Conservation (phyloP, 2,329 filamentous ascomycete species). For the Trichoderma sp. region DNA sequence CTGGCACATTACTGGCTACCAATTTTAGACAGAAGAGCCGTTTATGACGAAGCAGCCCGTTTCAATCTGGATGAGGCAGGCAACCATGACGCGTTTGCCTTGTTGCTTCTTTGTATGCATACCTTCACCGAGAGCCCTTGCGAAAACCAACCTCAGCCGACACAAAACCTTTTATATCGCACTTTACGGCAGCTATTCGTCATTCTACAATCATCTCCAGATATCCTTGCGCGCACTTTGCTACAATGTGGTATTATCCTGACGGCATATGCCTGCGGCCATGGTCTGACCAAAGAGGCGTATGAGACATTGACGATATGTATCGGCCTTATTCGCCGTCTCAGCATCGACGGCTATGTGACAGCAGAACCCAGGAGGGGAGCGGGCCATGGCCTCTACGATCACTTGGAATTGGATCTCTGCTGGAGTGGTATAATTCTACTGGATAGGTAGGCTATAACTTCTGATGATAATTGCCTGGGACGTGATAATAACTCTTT, state of each 20-base stretch:
- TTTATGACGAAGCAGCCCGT: background rate
- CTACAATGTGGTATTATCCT: slow-evolving; percentile 3
- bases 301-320: slow-evolving; percentile 4
- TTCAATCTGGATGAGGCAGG: background rate
- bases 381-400: background rate
- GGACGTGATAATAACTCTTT: background rate
- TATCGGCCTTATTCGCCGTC: background rate
- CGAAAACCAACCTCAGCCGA: background rate
- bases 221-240: background rate
- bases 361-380: background rate
- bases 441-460: background rate
- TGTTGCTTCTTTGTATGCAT: slow-evolving; percentile 3
- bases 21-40: background rate
- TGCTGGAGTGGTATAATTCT: background rate
- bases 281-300: background rate
- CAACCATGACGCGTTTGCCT: background rate
- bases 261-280: background rate
- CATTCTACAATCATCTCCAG: background rate
- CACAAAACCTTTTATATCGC: background rate
- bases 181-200: background rate
- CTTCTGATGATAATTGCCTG: no score
- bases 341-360: background rate
- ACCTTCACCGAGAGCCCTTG: background rate
- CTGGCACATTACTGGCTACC: background rate
- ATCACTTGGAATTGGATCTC: background rate